phyloP scores from a whole-genome alignment of 306 rosid species.

The Heteromeles arbutifolia region DNA sequence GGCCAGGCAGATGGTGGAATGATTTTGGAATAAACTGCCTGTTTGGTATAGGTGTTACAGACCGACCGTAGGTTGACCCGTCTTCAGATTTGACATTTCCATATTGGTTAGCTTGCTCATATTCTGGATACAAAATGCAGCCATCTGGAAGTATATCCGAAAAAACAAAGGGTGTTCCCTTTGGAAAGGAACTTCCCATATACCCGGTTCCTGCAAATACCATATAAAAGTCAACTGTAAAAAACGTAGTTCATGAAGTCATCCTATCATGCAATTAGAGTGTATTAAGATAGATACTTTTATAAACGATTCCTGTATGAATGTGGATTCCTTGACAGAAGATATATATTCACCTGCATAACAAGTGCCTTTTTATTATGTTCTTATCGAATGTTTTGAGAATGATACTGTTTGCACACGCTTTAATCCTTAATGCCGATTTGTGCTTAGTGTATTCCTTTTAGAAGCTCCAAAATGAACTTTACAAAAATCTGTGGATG shows the following conservation, averaged over 20 bases:
- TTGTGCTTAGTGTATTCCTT: not conserved
- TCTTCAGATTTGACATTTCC: constrained; percentile 46
- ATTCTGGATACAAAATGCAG: constrained; percentile 34
- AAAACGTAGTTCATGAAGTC: not conserved
- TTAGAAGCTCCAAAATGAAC: constrained; percentile 5
- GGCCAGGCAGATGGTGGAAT: constrained; percentile 9
- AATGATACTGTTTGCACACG: constrained; percentile 1
- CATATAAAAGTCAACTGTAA: not conserved
- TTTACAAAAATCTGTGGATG: constrained; percentile 3
- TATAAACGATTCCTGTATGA: not conserved
- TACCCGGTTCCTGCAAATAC: constrained; percentile 35
- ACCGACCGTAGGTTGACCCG: constrained; percentile 33
- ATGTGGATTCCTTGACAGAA: not conserved
- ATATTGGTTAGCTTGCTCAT: constrained; percentile 29
- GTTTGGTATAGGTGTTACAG: constrained; percentile 20
- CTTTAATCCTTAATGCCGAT: not conserved
- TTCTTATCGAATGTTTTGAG: constrained; percentile 18
- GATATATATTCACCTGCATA: constrained; percentile 18
- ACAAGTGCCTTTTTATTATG: constrained; percentile 12
- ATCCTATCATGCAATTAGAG: not conserved
- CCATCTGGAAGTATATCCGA: constrained; percentile 44
- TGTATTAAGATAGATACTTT: not conserved
- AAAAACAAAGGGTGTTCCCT: constrained; percentile 40
- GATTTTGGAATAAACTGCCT: constrained; percentile 20
- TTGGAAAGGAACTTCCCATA: constrained; percentile 36